phyloP scores from a whole-genome alignment of 2,329 filamentous ascomycete species.

The Beauveria sp. region DNA sequence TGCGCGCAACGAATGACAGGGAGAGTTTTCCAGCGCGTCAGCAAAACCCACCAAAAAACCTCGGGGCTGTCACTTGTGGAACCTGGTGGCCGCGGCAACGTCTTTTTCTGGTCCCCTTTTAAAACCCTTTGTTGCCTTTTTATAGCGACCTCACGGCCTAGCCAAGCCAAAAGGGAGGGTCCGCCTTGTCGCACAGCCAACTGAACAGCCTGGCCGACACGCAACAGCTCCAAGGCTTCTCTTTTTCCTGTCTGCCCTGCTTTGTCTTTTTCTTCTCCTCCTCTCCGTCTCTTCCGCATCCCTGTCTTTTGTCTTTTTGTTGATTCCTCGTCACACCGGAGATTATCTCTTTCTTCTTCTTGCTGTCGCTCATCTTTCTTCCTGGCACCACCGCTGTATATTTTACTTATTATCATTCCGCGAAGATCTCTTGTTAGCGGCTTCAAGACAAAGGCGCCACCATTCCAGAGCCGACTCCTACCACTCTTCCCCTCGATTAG shows the following conservation, averaged over 20 bases:
- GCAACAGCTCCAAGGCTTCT: neutral
- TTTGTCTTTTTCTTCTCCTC: neutral
- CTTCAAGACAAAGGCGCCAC: neutral
- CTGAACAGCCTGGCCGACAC: slow-evolving; percentile 2
- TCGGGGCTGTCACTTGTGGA: neutral
- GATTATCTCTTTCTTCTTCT: neutral
- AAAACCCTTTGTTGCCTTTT: neutral
- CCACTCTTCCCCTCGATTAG: slow-evolving; percentile 3
- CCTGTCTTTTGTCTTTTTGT: neutral
- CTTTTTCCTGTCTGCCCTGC: neutral
- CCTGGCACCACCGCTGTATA: neutral
- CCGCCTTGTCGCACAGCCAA: slow-evolving; percentile 9
- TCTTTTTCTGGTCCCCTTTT: neutral
- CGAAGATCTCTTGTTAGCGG: neutral
- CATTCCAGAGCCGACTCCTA: neutral
- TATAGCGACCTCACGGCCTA: neutral
- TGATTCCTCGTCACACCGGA: neutral
- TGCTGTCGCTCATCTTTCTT: neutral
- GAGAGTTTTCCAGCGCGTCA: no score
- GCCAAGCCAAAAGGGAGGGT: neutral
- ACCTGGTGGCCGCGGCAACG: slow-evolving; percentile 9
- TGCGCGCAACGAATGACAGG: no score
- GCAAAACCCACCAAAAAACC: neutral
- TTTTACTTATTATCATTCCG: neutral
- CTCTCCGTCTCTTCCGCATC: neutral